Evolutionary conservation across 1,284 basidiomycete genomes (phyloP).

Genomic region (Sanghuangporus baumii): DNA sequence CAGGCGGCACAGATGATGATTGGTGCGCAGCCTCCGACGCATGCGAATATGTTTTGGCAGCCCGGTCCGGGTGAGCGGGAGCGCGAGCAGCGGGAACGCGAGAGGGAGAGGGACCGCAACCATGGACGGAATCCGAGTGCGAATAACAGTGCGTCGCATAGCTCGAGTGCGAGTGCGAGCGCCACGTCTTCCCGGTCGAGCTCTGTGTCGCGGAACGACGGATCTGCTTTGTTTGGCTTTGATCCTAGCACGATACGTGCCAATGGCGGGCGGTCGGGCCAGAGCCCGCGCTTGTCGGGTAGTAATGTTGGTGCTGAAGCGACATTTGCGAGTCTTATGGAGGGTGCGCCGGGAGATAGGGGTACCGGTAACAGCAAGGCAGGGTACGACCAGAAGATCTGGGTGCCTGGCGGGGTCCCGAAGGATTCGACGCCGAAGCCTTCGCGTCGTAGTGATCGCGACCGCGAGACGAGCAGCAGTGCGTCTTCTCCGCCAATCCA

Average conservation of each 20-base stretch:
- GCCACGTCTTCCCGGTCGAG: slow-evolving; percentile 15
- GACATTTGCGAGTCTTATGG: slow-evolving; percentile 14
- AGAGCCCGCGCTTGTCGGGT: neutral
- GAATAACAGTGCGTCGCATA: slow-evolving; percentile 6
- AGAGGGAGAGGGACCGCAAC: slow-evolving; percentile 9
- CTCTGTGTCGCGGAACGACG: slow-evolving; percentile 12
- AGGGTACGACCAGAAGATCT: slow-evolving; percentile 7
- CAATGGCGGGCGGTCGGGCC: neutral
- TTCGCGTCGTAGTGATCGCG: slow-evolving; percentile 11
- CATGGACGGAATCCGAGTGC: slow-evolving; percentile 14
- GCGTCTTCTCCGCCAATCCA: slow-evolving; percentile 9
- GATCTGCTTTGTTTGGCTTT: neutral
- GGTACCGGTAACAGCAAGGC: neutral
- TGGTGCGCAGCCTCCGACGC: slow-evolving; percentile 5
- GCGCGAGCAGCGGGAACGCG: neutral
- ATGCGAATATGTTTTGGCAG: slow-evolving; percentile 17
- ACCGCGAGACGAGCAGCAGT: neutral
- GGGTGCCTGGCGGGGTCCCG: slow-evolving; percentile 5
- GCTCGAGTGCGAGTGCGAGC: slow-evolving; percentile 10
- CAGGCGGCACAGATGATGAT: slow-evolving; percentile 4
- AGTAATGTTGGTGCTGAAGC: neutral
- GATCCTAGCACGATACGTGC: slow-evolving; percentile 14
- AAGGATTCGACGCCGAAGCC: slow-evolving; percentile 13
- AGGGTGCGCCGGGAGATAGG: slow-evolving; percentile 1
- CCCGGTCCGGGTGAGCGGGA: slow-evolving; percentile 13